Conservation (phyloP, 2,329 filamentous ascomycete species). For the Cladosporium austrohemisphaericum region DNA sequence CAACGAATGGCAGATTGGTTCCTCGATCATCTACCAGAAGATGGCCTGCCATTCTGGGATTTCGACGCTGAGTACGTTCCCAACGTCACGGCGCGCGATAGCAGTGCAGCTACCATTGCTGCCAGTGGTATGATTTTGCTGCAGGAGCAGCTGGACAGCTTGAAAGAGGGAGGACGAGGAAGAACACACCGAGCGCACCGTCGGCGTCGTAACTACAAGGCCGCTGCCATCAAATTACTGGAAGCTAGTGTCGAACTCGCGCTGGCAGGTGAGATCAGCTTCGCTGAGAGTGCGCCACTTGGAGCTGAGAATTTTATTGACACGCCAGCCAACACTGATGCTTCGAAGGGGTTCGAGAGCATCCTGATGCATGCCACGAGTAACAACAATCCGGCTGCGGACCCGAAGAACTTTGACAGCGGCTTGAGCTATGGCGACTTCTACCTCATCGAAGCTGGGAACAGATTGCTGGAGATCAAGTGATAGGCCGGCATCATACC, state of each 20-base stretch:
- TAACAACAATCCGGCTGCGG: conserved; percentile 20
- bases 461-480: conserved; percentile 14
- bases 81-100: conserved; percentile 19
- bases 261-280: conserved; percentile 18
- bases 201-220: conserved; percentile 9
- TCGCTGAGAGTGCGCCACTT: conserved; percentile 18
- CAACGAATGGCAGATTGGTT: conserved; percentile 18
- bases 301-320: conserved; percentile 17
- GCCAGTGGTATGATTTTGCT: conserved; percentile 19
- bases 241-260: conserved; percentile 12
- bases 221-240: conserved; percentile 15
- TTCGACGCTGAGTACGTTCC: conserved; percentile 17
- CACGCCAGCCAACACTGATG: conserved; percentile 17
- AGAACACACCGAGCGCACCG: not conserved
- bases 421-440: conserved; percentile 21
- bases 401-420: conserved; percentile 17
- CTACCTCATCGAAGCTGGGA: conserved; percentile 19
- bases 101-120: conserved; percentile 18
- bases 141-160: conserved; percentile 17
- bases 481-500: too few relatives aligned
- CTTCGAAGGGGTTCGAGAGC: conserved; percentile 17
- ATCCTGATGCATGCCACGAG: conserved; percentile 21
- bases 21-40: conserved; percentile 18
- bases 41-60: conserved; percentile 20
- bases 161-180: not conserved